Conservation (phyloP, 352 stramenopile species). For the Pythium diclinum region DNA sequence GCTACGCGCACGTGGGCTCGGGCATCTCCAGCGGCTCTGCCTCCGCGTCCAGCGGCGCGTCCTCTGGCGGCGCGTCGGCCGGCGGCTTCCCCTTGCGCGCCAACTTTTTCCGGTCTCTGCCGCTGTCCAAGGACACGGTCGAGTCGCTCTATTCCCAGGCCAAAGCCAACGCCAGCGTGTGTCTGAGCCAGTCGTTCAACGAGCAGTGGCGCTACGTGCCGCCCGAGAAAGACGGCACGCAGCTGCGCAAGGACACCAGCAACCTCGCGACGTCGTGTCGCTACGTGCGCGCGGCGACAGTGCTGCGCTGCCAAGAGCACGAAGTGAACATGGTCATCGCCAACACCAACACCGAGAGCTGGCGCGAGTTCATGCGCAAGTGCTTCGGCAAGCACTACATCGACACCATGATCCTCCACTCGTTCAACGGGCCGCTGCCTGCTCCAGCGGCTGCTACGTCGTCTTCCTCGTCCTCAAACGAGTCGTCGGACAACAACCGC, state of each 20-base stretch:
- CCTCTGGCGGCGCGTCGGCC: background rate
- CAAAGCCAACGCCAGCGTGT: conserved; percentile 51
- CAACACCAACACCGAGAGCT: conserved; percentile 69
- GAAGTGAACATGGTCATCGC: conserved; percentile 71
- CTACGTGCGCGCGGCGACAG: conserved; percentile 60
- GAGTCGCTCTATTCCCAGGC: conserved; percentile 51
- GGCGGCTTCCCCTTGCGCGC: conserved; percentile 58
- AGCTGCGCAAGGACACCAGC: conserved; percentile 81
- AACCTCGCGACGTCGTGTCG: conserved; percentile 66
- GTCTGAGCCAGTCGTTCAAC: conserved; percentile 71
- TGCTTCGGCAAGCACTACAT: conserved; percentile 76
- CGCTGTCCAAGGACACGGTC: conserved; percentile 54
- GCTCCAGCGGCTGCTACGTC: background rate
- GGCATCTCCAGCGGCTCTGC: background rate
- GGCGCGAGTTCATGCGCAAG: conserved; percentile 71
- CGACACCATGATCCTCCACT: conserved; percentile 75
- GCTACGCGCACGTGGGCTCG: conserved; percentile 14
- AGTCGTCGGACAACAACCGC: conserved; percentile 24
- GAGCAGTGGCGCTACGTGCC: conserved; percentile 80
- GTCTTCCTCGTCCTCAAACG: background rate
- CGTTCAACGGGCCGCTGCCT: conserved; percentile 26
- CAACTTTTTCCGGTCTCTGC: conserved; percentile 70
- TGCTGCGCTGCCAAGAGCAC: conserved; percentile 70
- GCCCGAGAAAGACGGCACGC: conserved; percentile 72
- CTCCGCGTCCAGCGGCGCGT: background rate